Base-by-base conservation (phyloP, 352 stramenopile genomes). In the Pythium aristosporum region DNA sequence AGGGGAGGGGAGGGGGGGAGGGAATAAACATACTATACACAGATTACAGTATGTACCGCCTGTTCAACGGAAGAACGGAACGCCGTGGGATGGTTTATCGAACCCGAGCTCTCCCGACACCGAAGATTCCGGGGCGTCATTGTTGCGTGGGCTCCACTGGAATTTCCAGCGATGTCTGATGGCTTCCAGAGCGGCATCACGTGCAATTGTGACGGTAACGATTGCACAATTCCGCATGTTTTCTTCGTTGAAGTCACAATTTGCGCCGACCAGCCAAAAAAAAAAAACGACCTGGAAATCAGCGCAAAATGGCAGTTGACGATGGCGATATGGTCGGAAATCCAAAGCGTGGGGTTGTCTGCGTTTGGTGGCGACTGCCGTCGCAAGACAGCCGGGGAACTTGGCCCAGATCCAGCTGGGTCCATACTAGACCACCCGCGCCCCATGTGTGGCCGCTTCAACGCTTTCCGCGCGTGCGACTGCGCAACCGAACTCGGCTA, bases 361-460 rank as follows among this genome's bases (percentile, higher is more conserved):
- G 34, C 34, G 11, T 54, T 54, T 23, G 48, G 34, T 53, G 47
- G 43, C 25, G 20, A 41, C 4, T 41, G 28, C 28, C 21, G 34
- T 54, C n/a, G 16, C 23, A 25, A 5, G 10, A 10, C 23, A 11
- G 10, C 10, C 5, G 11, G 3, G 52, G 52, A 59, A 59, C 32
- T 23, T 49, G 44, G 37, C 37, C 3, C 11, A 44, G 34, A 49
- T 30, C 52, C 52, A 59, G 52, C 52, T 59, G 52, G 52, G 25
- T 30, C 25, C 25, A 30, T 30, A 30, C 3, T 30, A 30, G 25
- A 30, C 25, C 25, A 30, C 25, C 25, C 5, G 52, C n/a, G 34
- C 34, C 34, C 34, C 44, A 37, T 39, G 37, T 21, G 21, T 44
- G 52, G 25, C 25, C 25, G 25, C 3, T 30, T 30, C 25, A 30